Base-by-base conservation (phyloP, 306 rosid genomes). In the Begonia fuchsioides region DNA sequence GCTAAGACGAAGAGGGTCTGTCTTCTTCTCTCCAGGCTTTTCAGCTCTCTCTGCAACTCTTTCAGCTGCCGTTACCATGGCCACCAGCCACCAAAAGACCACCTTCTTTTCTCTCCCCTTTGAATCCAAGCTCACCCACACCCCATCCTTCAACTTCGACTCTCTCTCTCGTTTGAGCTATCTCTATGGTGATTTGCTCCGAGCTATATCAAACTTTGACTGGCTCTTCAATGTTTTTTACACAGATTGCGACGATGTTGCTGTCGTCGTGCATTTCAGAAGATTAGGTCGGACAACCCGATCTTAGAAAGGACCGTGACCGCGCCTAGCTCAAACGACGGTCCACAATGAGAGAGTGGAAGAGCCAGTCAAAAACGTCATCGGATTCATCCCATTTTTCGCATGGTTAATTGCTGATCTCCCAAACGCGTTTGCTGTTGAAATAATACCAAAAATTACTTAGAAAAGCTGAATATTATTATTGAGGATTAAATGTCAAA, bases 41-140 rank as follows among this genome's bases (percentile, higher is more conserved):
- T 74, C n/a, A 61, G 96, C 92, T 14, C 65, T 79, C 5, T 81
- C 51, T 1, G 78, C 96, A 9, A 86, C 96, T 39, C 56, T 86
- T 64, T 58, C 80, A 6, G 77, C 84, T 0, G 77, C 74, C 20
- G 53, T 86, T 63, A 79, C 82, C 44, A 86, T 86, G 96, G 86
- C 65, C 13, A 70, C 94, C 1, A 86, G 92, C 69, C 96, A 64
- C 53, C 65, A 82, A 66, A 75, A 19, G 43, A 18, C 72, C 15
- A 63, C 10, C 43, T 38, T 70, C 62, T 68, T 70, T 2, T 9
- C 68, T 3, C 2, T 82, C 2, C 63, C 85, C 39, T 47, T 76
- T 51, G 94, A 82, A 64, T 90, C 73, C 10, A 86, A 72, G 65
- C 82, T 79, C 67, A 70, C 79, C 1, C 60, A 70, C 35, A 54